Evolutionary conservation across 2,329 filamentous ascomycete species (phyloP).

Genomic region (Phyllosticta citribraziliensis): DNA sequence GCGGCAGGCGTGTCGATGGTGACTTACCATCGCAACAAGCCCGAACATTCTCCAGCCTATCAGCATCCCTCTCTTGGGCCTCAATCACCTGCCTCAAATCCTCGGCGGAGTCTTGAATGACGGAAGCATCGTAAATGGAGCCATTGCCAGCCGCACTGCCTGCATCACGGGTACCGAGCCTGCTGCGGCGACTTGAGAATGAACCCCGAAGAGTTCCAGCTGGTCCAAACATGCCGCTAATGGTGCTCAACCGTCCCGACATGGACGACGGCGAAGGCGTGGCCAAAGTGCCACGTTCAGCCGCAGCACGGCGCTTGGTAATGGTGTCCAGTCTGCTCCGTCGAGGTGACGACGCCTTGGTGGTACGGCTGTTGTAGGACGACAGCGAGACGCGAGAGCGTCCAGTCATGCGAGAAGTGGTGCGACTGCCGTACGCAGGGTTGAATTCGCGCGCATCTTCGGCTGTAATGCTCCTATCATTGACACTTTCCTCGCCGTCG

Average conservation of each 20-base stretch:
- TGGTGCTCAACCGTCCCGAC: slow-evolving; percentile 33
- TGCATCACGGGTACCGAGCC: slow-evolving; percentile 25
- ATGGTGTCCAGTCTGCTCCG: slow-evolving; percentile 30
- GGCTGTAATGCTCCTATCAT: slow-evolving; percentile 43
- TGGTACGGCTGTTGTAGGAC: slow-evolving; percentile 60
- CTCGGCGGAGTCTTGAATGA: slow-evolving; percentile 63
- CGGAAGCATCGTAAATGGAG: slow-evolving; percentile 42
- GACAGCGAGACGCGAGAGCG: slow-evolving; percentile 54
- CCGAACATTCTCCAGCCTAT: slow-evolving; percentile 84
- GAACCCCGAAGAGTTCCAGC: slow-evolving; percentile 36
- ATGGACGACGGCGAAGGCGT: slow-evolving; percentile 31
- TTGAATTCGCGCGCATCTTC: slow-evolving; percentile 72
- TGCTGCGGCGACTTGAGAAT: slow-evolving; percentile 39
- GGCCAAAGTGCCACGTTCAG: slow-evolving; percentile 2
- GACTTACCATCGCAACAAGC: slow-evolving; percentile 79
- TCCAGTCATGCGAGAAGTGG: slow-evolving; percentile 45
- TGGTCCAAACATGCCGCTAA: slow-evolving; percentile 39
- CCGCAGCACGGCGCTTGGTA: slow-evolving; percentile 5
- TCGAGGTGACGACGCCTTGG: slow-evolving; percentile 27
- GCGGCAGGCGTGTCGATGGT: background rate
- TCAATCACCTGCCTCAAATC: slow-evolving; percentile 74
- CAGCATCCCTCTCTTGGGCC: slow-evolving; percentile 62
- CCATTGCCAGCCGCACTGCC: background rate
- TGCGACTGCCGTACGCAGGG: slow-evolving; percentile 40
- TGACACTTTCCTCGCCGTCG: slow-evolving; percentile 45